Conservation (phyloP, 495 filamentous ascomycete species). For the Zalerion maritima region DNA sequence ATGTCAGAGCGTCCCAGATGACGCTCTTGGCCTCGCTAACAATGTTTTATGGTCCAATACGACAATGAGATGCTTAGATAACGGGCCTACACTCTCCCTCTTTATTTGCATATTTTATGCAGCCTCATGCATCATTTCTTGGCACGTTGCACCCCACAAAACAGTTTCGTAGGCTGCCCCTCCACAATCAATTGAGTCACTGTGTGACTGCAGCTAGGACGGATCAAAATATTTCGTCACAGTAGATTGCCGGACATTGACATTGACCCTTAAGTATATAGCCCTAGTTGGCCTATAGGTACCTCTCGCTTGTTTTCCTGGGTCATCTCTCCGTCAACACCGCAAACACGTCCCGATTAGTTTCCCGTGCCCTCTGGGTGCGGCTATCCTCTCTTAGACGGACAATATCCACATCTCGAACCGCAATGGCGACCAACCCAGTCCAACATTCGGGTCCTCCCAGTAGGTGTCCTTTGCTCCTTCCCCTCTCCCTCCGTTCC, state of each 20-base stretch:
- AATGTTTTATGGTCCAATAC: neutral
- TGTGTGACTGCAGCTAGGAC: no score
- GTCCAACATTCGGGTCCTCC: neutral
- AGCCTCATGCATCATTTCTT: no score
- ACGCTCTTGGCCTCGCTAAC: neutral
- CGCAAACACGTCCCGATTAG: conserved; percentile 1
- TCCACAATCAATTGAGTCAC: no score
- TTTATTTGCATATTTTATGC: no score
- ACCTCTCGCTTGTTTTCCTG: no score
- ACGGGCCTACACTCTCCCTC: neutral
- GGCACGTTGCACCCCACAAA: no score
- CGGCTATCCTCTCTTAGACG: conserved; percentile 1
- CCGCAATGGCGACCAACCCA: conserved; percentile 19
- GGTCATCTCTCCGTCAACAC: neutral
- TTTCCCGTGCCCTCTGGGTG: conserved; percentile 2
- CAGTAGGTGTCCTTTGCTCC: neutral
- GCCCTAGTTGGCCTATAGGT: no score
- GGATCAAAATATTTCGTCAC: no score
- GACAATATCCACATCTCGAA: conserved; percentile 1
- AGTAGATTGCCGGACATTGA: no score
- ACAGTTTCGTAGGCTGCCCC: no score
- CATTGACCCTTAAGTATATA: no score
- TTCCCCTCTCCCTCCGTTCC: conserved; percentile 2
- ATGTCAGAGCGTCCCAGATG: neutral
- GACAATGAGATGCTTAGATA: neutral